These are phyloP conservation scores for Cucurbitaria berberidis DNA, from an alignment of 2,329 filamentous ascomycete species.

Conservation along the genomic window DNA sequence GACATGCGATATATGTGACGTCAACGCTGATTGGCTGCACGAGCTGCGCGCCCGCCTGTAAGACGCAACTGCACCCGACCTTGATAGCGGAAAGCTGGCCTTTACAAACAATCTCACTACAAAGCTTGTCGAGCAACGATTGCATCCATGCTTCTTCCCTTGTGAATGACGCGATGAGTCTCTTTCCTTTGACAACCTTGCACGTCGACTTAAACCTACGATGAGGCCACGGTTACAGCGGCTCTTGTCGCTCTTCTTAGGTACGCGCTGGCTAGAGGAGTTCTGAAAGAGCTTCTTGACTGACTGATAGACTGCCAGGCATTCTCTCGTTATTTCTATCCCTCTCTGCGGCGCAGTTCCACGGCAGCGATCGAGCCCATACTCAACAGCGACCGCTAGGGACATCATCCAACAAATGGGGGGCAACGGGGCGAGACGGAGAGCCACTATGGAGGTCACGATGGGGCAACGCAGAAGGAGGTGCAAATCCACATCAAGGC, in stretches of 20 bases:
- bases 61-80: constrained; percentile 24
- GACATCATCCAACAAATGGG: constrained; percentile 16
- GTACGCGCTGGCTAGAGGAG: constrained; percentile 28
- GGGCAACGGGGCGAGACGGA: constrained; percentile 18
- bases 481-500: constrained; percentile 23
- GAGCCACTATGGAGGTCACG: constrained; percentile 26
- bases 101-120: constrained; percentile 35
- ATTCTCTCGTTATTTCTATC: constrained; percentile 39
- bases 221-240: constrained; percentile 47
- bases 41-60: constrained; percentile 10
- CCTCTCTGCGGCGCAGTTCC: constrained; percentile 32
- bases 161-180: constrained; percentile 43
- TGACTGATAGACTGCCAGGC: constrained; percentile 34
- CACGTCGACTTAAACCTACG: constrained; percentile 19
- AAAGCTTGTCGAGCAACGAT: constrained; percentile 14
- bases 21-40: constrained; percentile 40
- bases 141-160: constrained; percentile 17
- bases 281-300: constrained; percentile 17
- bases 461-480: constrained; percentile 25
- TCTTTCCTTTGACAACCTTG: constrained; percentile 17
- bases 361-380: constrained; percentile 28
- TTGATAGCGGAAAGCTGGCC: constrained; percentile 44
- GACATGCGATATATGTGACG: constrained; percentile 24
- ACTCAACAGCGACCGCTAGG: constrained; percentile 35
- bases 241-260: constrained; percentile 45